Conservation (phyloP, 345 rosid genomes). For the Camelina sativa region DNA sequence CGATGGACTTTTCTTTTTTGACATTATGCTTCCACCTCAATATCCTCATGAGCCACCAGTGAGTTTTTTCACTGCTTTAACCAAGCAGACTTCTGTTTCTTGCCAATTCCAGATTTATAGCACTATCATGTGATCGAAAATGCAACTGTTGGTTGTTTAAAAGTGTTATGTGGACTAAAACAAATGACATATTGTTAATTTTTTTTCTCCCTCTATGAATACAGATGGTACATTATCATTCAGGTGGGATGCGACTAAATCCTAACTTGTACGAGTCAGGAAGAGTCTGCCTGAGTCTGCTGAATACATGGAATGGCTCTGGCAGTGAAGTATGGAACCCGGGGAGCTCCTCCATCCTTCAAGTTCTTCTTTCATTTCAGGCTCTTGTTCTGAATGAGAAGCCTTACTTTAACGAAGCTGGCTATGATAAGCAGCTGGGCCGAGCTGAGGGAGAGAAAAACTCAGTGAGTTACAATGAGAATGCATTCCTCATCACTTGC, state of each 20-base stretch:
- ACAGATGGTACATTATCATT: slow-evolving; percentile 84
- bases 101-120: neutral
- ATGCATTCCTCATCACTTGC: slow-evolving; percentile 82
- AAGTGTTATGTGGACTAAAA: slow-evolving; percentile 5
- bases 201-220: slow-evolving; percentile 15
- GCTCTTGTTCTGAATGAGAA: slow-evolving; percentile 97
- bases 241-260: slow-evolving; percentile 88
- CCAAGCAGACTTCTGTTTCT: neutral
- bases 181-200: neutral
- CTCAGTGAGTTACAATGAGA: slow-evolving; percentile 85
- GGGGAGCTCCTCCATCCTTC: slow-evolving; percentile 75
- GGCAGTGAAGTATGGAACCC: slow-evolving; percentile 94
- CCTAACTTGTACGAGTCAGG: slow-evolving; percentile 95
- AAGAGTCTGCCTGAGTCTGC: slow-evolving; percentile 86
- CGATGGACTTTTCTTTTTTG: slow-evolving; percentile 92
- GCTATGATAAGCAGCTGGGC: slow-evolving; percentile 84
- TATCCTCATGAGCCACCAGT: slow-evolving; percentile 95
- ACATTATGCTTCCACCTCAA: slow-evolving; percentile 78
- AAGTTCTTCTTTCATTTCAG: slow-evolving; percentile 93
- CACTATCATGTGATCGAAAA: neutral
- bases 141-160: neutral
- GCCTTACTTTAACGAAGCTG: slow-evolving; percentile 98
- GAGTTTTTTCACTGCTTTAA: slow-evolving; percentile 45
- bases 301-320: slow-evolving; percentile 90
- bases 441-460: slow-evolving; percentile 90